phyloP scores from a whole-genome alignment of 495 filamentous ascomycete genomes.

The Neurospora sp. region DNA sequence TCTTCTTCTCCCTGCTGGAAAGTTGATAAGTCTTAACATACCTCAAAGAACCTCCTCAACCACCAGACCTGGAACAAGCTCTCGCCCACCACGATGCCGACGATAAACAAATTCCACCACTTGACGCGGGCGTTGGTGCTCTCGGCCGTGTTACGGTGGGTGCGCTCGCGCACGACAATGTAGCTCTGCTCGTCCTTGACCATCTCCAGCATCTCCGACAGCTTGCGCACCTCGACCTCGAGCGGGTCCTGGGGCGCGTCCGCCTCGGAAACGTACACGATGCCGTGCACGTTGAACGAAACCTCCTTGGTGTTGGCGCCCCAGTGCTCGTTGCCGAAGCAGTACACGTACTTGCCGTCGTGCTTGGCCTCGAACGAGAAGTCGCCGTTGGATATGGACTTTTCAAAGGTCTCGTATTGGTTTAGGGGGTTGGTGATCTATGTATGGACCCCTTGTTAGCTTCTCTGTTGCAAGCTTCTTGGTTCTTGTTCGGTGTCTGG shows the following conservation, averaged over 20 bases:
- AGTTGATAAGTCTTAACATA: conserved; percentile 21
- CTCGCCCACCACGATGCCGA: conserved; percentile 80
- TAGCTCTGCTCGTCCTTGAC: conserved; percentile 97
- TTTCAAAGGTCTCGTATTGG: conserved; percentile 66
- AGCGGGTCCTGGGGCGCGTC: conserved; percentile 80
- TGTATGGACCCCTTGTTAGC: background rate
- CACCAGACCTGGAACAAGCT: conserved; percentile 99
- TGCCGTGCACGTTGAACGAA: conserved; percentile 96
- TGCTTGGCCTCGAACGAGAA: conserved; percentile 77
- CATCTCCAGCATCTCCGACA: conserved; percentile 77
- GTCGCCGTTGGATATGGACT: conserved; percentile 75
- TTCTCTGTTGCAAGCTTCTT: background rate
- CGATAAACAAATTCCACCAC: conserved; percentile 98
- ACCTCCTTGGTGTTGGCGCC: conserved; percentile 88
- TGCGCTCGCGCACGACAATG: conserved; percentile 89
- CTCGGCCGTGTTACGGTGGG: conserved; percentile 95
- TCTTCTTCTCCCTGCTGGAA: background rate
- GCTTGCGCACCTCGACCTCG: conserved; percentile 77
- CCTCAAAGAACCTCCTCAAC: conserved; percentile 98
- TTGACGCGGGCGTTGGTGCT: conserved; percentile 95
- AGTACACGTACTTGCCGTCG: conserved; percentile 90
- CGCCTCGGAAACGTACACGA: conserved; percentile 89
- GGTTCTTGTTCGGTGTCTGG: background rate
- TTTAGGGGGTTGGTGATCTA: conserved; percentile 78
- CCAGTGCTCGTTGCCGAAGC: conserved; percentile 98